Evolutionary conservation across 352 stramenopile species (phyloP), one percentile per base, ranked within the genome.

Genomic region (Phytophthora idaei): DNA sequence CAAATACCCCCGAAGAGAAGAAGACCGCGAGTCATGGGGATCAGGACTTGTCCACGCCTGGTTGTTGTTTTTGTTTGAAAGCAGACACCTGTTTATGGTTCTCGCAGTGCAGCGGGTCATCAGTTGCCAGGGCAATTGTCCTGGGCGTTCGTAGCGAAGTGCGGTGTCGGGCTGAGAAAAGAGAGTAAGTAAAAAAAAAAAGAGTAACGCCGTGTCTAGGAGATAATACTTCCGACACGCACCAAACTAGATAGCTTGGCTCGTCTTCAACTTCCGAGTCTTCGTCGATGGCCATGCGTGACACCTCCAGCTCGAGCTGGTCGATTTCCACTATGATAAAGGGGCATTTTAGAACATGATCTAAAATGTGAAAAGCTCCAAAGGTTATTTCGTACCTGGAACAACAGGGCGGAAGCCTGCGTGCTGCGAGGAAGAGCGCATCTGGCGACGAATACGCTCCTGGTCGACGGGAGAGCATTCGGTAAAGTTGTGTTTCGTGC

Each of bases 401-500:
- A 90, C 77, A 48, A 94, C 80, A 25, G 86, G 84, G 12, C 84
- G 83, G 53, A 94, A 94, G 1, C 77, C 82, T 55, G 76, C 76
- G 39, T 76, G 80, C 49, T 92, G 83, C 0, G 83, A 90, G 2
- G 85, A 88, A 45, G 82, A 90, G 32, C 83, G 77, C 75, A 92
- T 80, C 55, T 90, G 85, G 55, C 86, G 80, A 47, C 82, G 84
- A 63, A 94, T 90, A 3, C 73, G 74, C 49, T 94, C 81, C 49
- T 87, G 83, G 51, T 92, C 84, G 15, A 82, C 71, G 31, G 76
- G 68, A 31, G 86, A 91, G 56, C 86, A 94, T 55, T 89, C 86
- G 2, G 67, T 90, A 45, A 94, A 90, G n/a, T 89, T 89, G 64
- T 94, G 86, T 58, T 91, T 91, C 8, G 65, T 77, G 61, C 34